Conservation (phyloP, 192 early-diverging fungal species). For the Backusella macrospora region DNA sequence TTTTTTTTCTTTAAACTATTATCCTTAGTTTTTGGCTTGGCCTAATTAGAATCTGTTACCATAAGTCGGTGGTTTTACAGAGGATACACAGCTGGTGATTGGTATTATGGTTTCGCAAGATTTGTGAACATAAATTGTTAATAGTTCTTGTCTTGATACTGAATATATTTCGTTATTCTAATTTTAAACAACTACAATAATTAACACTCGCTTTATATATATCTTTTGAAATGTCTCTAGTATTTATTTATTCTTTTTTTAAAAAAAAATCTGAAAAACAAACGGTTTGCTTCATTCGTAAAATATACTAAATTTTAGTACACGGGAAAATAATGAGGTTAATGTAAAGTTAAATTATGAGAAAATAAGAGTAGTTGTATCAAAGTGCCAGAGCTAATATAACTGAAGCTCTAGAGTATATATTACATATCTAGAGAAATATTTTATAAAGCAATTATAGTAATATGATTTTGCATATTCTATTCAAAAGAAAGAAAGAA, state of each 20-base stretch:
- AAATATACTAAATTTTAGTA: not conserved
- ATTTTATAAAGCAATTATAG: not conserved
- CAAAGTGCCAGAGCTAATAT: not conserved
- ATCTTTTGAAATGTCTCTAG: not conserved
- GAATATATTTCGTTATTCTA: not conserved
- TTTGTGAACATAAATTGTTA: not conserved
- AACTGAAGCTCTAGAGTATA: not conserved
- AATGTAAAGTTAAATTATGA: not conserved
- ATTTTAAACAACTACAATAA: not conserved
- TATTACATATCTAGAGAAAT: not conserved
- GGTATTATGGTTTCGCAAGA: constrained; percentile 9
- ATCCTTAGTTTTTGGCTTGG: not conserved
- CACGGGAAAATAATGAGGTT: not conserved
- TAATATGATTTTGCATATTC: not conserved
- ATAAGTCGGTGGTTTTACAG: not conserved
- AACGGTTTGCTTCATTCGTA: not conserved
- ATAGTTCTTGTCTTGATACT: not conserved
- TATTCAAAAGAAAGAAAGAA: not conserved
- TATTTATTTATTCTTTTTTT: not conserved
- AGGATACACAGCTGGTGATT: not conserved
- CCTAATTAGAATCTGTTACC: not conserved
- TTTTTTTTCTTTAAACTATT: not conserved
- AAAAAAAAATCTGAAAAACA: not conserved
- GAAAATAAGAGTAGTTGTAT: not conserved
- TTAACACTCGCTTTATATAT: no score